Base-by-base conservation (phyloP, 2,329 filamentous ascomycete species). In the Colletotrichum gigasporum region DNA sequence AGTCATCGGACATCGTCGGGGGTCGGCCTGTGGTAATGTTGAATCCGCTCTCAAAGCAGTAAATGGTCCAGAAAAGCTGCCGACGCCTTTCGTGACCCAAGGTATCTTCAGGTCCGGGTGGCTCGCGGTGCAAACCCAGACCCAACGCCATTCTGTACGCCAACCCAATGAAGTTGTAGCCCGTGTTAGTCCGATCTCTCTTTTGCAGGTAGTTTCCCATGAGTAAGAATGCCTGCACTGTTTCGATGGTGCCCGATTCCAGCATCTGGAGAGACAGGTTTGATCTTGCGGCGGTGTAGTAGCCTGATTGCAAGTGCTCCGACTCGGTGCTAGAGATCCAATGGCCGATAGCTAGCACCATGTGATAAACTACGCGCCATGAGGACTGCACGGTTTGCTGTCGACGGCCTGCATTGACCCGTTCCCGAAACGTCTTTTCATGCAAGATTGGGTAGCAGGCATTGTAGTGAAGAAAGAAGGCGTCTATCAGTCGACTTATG, bases 111-210 rank as follows among this genome's bases (percentile, higher is more conserved):
- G 69, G 71, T 2, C 71, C 73, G 3, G 73, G 71, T 6, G 78
- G 73, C 50, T 85, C 82, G n/a, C 79, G 79, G 67, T 85, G 82
- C 2, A 86, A 72, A 0, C 83, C 83, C 6, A 85, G 68, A 0
- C 82, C 81, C 41, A 85, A 75, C 0, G 82, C 83, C 77, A 85
- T 82, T 22, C 83, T 74, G 16, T 80, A 76, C 0, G 83, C 83
- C 16, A 85, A 75, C 0, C 83, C 83, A n/a, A 83, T 75, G 53
- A 82, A 82, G 66, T 83, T 85, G 69, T 84, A 85, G 0, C 81
- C 81, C 0, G 82, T 83, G 66, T 85, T 85, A 4, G 82, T 82
- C 12, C 82, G 75, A 59, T 85, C 79, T 24, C 79, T 74, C 67
- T 85, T 85, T 61, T 85, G 83, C 4, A 83, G 74, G 68, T 85